Evolutionary conservation across 345 rosid species (phyloP).

Genomic region (Linum lewisii): DNA sequence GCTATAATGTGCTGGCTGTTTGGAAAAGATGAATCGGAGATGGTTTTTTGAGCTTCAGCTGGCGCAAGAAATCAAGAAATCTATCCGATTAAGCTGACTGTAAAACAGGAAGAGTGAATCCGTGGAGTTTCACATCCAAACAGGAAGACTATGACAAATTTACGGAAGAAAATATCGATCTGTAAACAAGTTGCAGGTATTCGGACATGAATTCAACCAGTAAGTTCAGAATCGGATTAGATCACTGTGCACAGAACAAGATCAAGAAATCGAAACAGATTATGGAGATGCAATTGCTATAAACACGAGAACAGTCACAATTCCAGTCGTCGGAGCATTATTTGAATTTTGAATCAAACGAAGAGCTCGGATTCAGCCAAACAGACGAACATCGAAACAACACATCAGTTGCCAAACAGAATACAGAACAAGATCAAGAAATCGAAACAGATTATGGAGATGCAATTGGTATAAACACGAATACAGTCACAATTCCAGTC

Average conservation of each 20-base stretch:
- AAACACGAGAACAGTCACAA: background rate
- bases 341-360: background rate
- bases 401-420: background rate
- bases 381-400: background rate
- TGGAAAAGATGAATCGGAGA: too few relatives aligned
- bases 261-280: background rate
- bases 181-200: background rate
- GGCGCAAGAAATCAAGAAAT: background rate
- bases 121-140: background rate
- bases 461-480: background rate
- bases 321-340: background rate
- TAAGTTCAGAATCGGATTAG: background rate
- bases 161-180: background rate
- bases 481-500: background rate
- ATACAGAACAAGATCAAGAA: too few relatives aligned
- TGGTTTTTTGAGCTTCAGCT: too few relatives aligned
- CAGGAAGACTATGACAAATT: background rate
- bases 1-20: too few relatives aligned
- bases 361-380: background rate
- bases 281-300: background rate
- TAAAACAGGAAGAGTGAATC: background rate
- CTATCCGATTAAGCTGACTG: background rate
- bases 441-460: background rate
- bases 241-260: too few relatives aligned
- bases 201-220: background rate